Evolutionary conservation across 2,329 filamentous ascomycete genomes (phyloP), one percentile per base, ranked within the genome.

Genomic region (Exophiala aquamarina): DNA sequence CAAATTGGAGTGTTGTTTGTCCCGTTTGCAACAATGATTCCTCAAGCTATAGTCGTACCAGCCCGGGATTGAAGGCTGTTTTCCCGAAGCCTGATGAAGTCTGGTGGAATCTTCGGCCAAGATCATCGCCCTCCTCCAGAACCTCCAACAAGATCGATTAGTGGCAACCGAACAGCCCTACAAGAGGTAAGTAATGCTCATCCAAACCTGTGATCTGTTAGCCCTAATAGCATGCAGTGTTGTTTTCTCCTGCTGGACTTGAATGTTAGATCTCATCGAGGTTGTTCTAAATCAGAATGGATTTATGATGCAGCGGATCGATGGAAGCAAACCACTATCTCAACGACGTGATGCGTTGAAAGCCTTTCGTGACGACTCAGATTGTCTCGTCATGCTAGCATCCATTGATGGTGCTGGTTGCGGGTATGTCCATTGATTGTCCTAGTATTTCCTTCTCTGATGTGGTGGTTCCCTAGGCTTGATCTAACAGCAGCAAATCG

Each of bases 111-210:
- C 4, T 50, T 1, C 50, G 63, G 1, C 59, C 64, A 0, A 2
- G 21, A 0, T 36, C 34, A 9, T 14, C 9, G 17, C 34, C 34
- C 34, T 36, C 8, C n/a, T 36, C 13, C 8, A 19, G 10, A 19
- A 36, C 15, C 34, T 36, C 28, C 28, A n/a, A 31, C 28, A 31
- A 31, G 28, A 31, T 31, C 9, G 28, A 31, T 31, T n/a, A 9
- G 28, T 31, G 15, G 9, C 34, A 36, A n/a, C 9, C 15, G n/a
- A 19, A 36, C 34, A 8, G 15, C 34, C 13, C 15, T n/a, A 41
- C 50, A 59, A 63, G 0, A 73, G 73, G 55, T n/a, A 67, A 67
- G 70, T 70, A 59, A 46, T 13, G 1, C 14, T 8, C 34, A 14
- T 9, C 34, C 13, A 9, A 36, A 14, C 15, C 13, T 36, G 9